Evolutionary conservation across 306 rosid genomes (phyloP).

Genomic region (Gynostemma pentaphyllum): DNA sequence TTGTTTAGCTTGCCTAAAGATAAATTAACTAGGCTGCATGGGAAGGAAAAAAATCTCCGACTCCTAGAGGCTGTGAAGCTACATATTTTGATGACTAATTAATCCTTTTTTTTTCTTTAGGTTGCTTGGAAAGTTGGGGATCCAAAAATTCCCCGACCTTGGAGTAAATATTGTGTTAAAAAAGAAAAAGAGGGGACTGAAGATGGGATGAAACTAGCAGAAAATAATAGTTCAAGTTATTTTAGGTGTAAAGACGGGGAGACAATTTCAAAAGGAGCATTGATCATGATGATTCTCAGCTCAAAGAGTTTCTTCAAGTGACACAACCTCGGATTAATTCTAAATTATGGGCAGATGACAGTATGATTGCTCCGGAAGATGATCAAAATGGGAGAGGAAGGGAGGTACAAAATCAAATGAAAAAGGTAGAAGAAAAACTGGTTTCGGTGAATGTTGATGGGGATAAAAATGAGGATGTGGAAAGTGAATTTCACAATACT

Average conservation of each 20-base stretch:
- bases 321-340: slow-evolving; percentile 71
- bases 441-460: slow-evolving; percentile 16
- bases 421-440: slow-evolving; percentile 18
- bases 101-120: slow-evolving; percentile 18
- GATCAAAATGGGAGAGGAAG: slow-evolving; percentile 11
- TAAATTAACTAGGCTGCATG: not conserved
- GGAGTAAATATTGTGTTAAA: slow-evolving; percentile 60
- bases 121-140: slow-evolving; percentile 69
- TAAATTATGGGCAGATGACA: slow-evolving; percentile 80
- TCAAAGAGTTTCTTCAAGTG: slow-evolving; percentile 75
- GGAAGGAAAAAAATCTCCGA: not conserved
- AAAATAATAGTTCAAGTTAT: slow-evolving; percentile 1
- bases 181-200: slow-evolving; percentile 24
- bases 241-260: slow-evolving; percentile 19
- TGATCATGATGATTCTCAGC: slow-evolving; percentile 38
- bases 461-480: slow-evolving; percentile 17
- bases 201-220: slow-evolving; percentile 22
- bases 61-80: not conserved
- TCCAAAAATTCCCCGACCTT: slow-evolving; percentile 64
- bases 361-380: slow-evolving; percentile 16
- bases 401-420: slow-evolving; percentile 18
- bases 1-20: not conserved
- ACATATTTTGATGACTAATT: not conserved
- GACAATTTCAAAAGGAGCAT: slow-evolving; percentile 14
- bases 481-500: slow-evolving; percentile 10